A percentile compares a stretch with the other conserved stretches of the same genome.
phyloP scores from a whole-genome alignment of 495 filamentous ascomycete species.

The Aspergillus incahuasiensis region DNA sequence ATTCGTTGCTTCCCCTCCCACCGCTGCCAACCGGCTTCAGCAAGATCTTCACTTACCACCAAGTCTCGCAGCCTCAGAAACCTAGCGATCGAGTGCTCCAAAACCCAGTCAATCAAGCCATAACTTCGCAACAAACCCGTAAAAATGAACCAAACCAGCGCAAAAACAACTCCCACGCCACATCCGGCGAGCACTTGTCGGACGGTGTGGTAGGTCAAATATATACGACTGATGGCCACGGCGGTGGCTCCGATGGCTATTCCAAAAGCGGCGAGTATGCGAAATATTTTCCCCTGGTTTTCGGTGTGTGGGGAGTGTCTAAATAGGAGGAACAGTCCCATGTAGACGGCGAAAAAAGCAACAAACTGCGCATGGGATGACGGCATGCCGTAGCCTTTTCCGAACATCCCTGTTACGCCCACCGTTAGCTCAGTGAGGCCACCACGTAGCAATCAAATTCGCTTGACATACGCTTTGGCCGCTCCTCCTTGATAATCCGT shows the following conservation, averaged over 20 bases:
- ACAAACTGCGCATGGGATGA: slow-evolving; percentile 95
- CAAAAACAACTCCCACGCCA: slow-evolving; percentile 65
- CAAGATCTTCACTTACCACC: slow-evolving; percentile 83
- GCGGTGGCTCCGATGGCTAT: slow-evolving; percentile 57
- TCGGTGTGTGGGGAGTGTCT: slow-evolving; percentile 62
- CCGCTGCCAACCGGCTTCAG: slow-evolving; percentile 87
- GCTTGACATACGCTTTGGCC: slow-evolving; percentile 60
- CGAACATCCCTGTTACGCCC: slow-evolving; percentile 60
- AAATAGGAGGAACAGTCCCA: slow-evolving; percentile 75
- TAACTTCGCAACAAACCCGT: slow-evolving; percentile 58
- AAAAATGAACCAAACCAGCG: slow-evolving; percentile 71
- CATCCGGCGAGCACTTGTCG: slow-evolving; percentile 80
- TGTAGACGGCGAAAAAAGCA: slow-evolving; percentile 78
- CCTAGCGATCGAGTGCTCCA: slow-evolving; percentile 63
- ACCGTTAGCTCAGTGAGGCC: slow-evolving; percentile 4
- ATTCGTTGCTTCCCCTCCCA: slow-evolving; percentile 62
- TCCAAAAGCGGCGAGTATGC: slow-evolving; percentile 51
- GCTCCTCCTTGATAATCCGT: slow-evolving; percentile 83
- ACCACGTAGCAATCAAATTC: too few species aligned
- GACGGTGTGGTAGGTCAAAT: slow-evolving; percentile 89
- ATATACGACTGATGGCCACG: slow-evolving; percentile 78
- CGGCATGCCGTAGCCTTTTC: slow-evolving; percentile 99
- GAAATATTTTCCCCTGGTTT: slow-evolving; percentile 48
- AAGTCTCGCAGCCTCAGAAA: slow-evolving; percentile 74
- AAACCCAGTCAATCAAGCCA: slow-evolving; percentile 63